Base-by-base conservation (phyloP, 2,329 filamentous ascomycete genomes). In the Plenodomus lindquistii region DNA sequence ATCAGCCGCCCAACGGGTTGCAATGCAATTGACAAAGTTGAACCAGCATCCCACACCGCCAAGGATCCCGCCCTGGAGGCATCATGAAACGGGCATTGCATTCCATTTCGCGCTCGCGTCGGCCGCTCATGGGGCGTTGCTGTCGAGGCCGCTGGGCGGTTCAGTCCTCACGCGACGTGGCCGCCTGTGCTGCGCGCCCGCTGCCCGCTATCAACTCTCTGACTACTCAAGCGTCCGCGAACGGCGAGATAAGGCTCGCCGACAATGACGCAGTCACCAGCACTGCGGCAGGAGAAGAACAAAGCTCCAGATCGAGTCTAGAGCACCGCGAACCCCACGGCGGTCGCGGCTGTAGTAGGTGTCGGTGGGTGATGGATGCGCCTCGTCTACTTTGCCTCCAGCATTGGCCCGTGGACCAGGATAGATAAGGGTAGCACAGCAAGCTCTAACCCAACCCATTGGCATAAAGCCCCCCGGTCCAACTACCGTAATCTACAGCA, bases 301-400 rank as follows among this genome's bases (percentile, higher is more conserved):
- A 66, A 64, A 61, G 62, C 66, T 63, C 59, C 56, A 60, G 51
- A 65, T 67, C 65, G n/a, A n/a, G n/a, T n/a, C n/a, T n/a, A n/a
- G n/a, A n/a, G n/a, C 56, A 57, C 59, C 54, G 59, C 63, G 57
- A 63, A 71, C 69, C 69, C 69, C 69, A 72, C 69, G 68, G 59
- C 62, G 53, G 47, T 60, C 58, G 60, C 59, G 62, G 57, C 15
- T 20, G 37, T 20, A 19, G 37, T 5, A n/a, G 50, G 41, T 35
- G 37, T n/a, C 60, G 64, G 66, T 65, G 61, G 59, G 62, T 57
- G 56, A 60, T 60, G 60, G 56, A 59, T 49, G 27, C 27, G 27
- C 50, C 48, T 70, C 65, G 64, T 69, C 62, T 68, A 66, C 66
- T 69, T 67, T 65, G 62, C 67, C 63, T 62, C 57, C 55, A 63